Evolutionary conservation across 2,329 filamentous ascomycete genomes (phyloP).

Genomic region (Stylonectria norvegica): DNA sequence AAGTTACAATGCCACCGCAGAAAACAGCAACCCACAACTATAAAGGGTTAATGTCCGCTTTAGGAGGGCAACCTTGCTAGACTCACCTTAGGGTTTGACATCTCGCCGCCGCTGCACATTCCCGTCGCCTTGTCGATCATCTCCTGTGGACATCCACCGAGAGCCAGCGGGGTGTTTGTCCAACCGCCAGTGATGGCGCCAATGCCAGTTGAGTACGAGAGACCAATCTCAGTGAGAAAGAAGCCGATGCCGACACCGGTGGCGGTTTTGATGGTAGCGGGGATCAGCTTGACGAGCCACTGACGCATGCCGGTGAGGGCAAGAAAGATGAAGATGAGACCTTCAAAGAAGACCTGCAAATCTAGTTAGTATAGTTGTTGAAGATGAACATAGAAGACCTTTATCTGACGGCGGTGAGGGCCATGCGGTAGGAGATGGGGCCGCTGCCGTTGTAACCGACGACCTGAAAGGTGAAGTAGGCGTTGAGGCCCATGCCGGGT

Average conservation of each 20-base stretch:
- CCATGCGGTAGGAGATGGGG: constrained; percentile 54
- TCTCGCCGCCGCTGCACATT: constrained; percentile 58
- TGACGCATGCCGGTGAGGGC: constrained; percentile 68
- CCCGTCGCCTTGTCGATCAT: constrained; percentile 45
- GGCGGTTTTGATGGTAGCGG: constrained; percentile 62
- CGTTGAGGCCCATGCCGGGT: constrained; percentile 65
- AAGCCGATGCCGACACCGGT: constrained; percentile 64
- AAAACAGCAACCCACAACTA: constrained; percentile 84
- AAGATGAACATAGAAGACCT: no score
- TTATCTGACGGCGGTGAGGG: constrained; percentile 60
- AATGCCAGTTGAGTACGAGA: constrained; percentile 78
- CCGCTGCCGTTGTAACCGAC: constrained; percentile 59
- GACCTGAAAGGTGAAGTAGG: constrained; percentile 65
- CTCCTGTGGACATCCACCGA: constrained; percentile 68
- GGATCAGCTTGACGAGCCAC: constrained; percentile 66
- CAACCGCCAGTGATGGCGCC: constrained; percentile 71
- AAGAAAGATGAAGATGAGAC: constrained; percentile 61
- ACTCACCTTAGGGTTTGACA: constrained; percentile 69
- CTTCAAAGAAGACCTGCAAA: constrained; percentile 65
- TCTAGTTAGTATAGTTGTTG: no score
- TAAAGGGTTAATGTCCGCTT: constrained; percentile 5
- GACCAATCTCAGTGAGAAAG: constrained; percentile 61
- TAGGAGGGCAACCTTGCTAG: fast-evolving
- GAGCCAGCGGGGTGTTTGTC: constrained; percentile 64
- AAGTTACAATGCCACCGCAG: constrained; percentile 73